Base-by-base conservation (phyloP, 1,139 yeast species). In the Casaregolazyma suthepensis region DNA sequence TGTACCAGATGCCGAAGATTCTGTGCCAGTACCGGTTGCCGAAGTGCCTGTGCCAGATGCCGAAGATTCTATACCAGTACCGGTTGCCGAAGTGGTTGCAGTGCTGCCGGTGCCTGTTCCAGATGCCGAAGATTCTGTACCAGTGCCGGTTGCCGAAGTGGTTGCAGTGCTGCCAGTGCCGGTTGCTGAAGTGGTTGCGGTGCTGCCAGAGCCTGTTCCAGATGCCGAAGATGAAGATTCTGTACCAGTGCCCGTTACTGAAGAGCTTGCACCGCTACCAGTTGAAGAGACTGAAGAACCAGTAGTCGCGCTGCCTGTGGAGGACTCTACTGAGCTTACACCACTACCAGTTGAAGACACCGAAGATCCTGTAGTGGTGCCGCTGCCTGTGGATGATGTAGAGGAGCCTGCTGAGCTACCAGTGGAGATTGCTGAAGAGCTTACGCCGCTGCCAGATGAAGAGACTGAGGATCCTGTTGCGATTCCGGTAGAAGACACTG, bases 261-360 rank as follows among this genome's bases (percentile, higher is more conserved):
- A 46, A 17, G 49, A 46, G 40, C 42, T n/a, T 13, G 7, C 15
- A 19, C 15, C 18, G n/a, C 46, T 26, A 29, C 15, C 20, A 23
- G 44, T 19, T 40, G 23, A 37, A 40, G 38, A 38, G 29, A 9
- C 38, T 45, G 53, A 42, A n/a, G 23, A 17, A 12, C 51, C 6
- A 9, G 42, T 45, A 37, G 42, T 35, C 5, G 17, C 40, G 40
- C 17, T 35, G 7, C 40, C 31, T 19, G 43, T 20, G 20, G 51
- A 37, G 23, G 48, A 31, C 3, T 10, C 31, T 26, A 12, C 38
- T 31, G 38, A 31, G 38, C 38, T 31, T 10, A 10, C 31, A 12
- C 38, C 38, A 12, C 38, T 31, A 31, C 15, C 15, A 5, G 38
- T 31, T 5, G 38, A 6, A 4, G 40, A 13, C 13, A n/a, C 40